Percentiles rank a stretch among this genome's conserved stretches.
These are phyloP conservation scores for Plasmodium relictum DNA, from an alignment of 169 alveolate species.

Conservation along the genomic window DNA sequence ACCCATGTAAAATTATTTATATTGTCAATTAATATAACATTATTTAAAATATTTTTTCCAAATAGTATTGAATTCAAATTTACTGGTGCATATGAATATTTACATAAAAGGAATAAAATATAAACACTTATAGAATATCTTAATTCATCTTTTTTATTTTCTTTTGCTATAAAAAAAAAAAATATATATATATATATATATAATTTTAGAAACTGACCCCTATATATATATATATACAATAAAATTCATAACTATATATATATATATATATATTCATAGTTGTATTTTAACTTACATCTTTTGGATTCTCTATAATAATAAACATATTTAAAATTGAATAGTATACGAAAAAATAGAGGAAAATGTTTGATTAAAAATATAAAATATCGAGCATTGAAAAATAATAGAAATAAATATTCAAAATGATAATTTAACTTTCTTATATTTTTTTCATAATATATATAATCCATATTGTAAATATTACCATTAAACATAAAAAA, in stretches of 20 bases:
- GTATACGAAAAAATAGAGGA: slow-evolving; percentile 19
- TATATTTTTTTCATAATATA: slow-evolving; percentile 2
- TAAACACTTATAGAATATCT: slow-evolving; percentile 47
- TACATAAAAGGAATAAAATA: slow-evolving; percentile 56
- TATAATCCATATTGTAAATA: slow-evolving; percentile 48
- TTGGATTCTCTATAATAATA: slow-evolving; percentile 13
- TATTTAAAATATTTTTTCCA: slow-evolving; percentile 48
- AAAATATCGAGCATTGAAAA: slow-evolving; percentile 37
- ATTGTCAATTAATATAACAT: slow-evolving; percentile 57
- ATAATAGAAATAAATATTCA: slow-evolving; percentile 23
- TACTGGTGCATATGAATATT: slow-evolving; percentile 59
- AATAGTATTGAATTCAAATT: slow-evolving; percentile 43
- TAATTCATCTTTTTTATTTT: background rate
- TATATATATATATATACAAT: background rate
- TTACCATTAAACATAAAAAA: slow-evolving; percentile 64
- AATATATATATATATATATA: background rate
- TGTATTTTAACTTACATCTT: background rate
- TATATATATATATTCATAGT: background rate
- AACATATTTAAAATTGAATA: slow-evolving; percentile 41
- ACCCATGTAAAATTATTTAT: slow-evolving; percentile 65
- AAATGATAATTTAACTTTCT: slow-evolving; percentile 28
- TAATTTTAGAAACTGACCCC: background rate
- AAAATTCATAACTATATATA: too few relatives aligned
- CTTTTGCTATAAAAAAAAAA: background rate
- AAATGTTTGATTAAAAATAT: slow-evolving; percentile 36